Percentiles rank a stretch among this genome's conserved stretches.
Conservation (phyloP, 2,329 filamentous ascomycete species). For the Penicillium freii region DNA sequence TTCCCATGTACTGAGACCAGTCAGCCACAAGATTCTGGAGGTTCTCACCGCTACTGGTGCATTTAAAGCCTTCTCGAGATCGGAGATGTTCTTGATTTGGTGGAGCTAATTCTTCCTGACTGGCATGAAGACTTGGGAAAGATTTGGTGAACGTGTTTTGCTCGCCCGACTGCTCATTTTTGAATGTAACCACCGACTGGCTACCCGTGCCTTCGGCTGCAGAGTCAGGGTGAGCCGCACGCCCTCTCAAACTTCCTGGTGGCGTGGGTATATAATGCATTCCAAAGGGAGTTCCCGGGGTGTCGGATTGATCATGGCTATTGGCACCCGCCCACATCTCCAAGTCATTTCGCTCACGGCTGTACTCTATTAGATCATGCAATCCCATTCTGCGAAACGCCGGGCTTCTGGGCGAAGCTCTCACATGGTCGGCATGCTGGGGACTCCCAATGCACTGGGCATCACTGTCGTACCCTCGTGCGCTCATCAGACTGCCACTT, state of each 20-base stretch:
- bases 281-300: slow-evolving; percentile 12
- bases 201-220: neutral
- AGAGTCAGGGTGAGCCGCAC: neutral
- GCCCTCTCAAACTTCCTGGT: slow-evolving; percentile 9
- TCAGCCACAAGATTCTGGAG: slow-evolving; percentile 7
- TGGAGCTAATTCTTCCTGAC: neutral
- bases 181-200: neutral
- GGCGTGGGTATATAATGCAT: slow-evolving; percentile 21
- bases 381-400: slow-evolving; percentile 13
- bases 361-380: slow-evolving; percentile 22
- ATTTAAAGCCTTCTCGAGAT: neutral
- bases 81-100: neutral
- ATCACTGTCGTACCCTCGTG: slow-evolving; percentile 44
- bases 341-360: slow-evolving; percentile 17
- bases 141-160: slow-evolving; percentile 7
- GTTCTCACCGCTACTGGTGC: neutral
- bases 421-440: slow-evolving; percentile 17
- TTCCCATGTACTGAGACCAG: slow-evolving; percentile 15
- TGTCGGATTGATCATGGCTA: neutral
- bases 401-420: slow-evolving; percentile 9
- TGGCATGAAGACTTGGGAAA: slow-evolving; percentile 8
- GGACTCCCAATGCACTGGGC: slow-evolving; percentile 40
- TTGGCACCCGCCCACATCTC: slow-evolving; percentile 9
- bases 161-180: neutral
- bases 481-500: slow-evolving; percentile 39